Percentiles rank a stretch among this genome's conserved stretches.
Conservation (phyloP, 192 early-diverging fungal species). For the Polychytrium aggregatum region DNA sequence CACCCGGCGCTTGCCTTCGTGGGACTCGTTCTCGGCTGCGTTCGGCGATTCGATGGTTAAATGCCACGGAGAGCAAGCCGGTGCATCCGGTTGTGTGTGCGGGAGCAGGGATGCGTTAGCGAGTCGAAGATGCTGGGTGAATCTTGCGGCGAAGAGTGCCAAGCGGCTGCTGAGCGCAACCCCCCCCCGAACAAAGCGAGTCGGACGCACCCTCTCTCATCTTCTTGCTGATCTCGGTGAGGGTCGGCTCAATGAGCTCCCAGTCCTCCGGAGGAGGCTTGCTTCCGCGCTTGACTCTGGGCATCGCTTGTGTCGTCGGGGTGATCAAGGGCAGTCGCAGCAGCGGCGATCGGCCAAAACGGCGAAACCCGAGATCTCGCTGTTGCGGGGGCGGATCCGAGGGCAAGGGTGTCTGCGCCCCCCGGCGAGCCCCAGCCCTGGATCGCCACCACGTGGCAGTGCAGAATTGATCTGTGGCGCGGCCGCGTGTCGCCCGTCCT, state of each 20-base stretch:
- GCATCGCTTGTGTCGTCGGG: too few species aligned
- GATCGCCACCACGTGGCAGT: too few species aligned
- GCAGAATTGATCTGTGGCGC: too few species aligned
- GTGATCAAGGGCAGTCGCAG: too few species aligned
- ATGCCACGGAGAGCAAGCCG: constrained; percentile 2
- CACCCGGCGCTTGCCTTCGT: constrained; percentile 84
- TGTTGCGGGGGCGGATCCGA: too few species aligned
- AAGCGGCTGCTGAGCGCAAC: not conserved
- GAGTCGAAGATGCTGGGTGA: too few species aligned
- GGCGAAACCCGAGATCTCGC: too few species aligned
- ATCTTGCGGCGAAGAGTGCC: too few species aligned
- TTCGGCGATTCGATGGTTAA: not conserved
- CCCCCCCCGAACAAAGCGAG: not conserved
- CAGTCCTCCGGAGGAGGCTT: constrained; percentile 88
- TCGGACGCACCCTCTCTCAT: constrained; percentile 79
- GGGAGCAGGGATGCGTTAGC: not conserved
- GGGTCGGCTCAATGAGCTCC: constrained; percentile 89
- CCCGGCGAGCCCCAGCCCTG: too few species aligned
- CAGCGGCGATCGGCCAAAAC: too few species aligned
- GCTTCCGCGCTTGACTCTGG: constrained; percentile 51
- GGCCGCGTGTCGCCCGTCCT: too few species aligned
- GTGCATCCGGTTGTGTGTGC: not conserved
- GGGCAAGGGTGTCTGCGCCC: too few species aligned
- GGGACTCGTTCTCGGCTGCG: constrained; percentile 86
- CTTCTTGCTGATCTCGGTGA: constrained; percentile 78